Percentiles rank a stretch among this genome's conserved stretches.
Conservation (phyloP, 495 filamentous ascomycete genomes). For the Tirmania nivea region DNA sequence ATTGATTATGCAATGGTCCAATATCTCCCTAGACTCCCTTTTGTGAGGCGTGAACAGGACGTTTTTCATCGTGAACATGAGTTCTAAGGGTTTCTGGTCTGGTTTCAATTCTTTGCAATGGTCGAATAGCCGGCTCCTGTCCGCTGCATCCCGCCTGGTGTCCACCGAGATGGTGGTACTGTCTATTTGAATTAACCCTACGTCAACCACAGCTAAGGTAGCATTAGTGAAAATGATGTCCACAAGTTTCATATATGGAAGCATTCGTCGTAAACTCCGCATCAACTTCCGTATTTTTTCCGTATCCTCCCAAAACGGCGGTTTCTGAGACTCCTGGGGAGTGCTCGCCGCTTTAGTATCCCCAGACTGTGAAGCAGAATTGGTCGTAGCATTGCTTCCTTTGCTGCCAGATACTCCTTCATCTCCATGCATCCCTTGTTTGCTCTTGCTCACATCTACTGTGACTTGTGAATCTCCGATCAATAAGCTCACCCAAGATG, state of each 20-base stretch:
- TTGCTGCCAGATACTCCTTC: constrained; percentile 7
- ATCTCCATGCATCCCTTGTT: constrained; percentile 17
- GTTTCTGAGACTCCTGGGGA: neutral
- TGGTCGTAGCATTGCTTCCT: neutral
- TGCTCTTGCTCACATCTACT: constrained; percentile 46
- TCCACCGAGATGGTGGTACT: constrained; percentile 71
- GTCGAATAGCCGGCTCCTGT: constrained; percentile 74
- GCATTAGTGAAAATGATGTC: constrained; percentile 75
- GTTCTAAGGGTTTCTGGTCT: constrained; percentile 70
- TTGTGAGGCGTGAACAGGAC: constrained; percentile 66
- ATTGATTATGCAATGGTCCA: constrained; percentile 75
- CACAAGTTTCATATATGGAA: constrained; percentile 74
- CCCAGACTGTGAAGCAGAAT: neutral
- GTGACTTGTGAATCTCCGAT: constrained; percentile 68
- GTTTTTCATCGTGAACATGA: constrained; percentile 70
- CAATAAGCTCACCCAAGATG: constrained; percentile 86
- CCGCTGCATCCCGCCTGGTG: constrained; percentile 73
- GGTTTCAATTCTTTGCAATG: constrained; percentile 44
- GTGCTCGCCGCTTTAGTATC: neutral
- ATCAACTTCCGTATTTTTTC: constrained; percentile 59
- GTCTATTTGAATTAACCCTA: constrained; percentile 67
- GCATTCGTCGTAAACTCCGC: constrained; percentile 64
- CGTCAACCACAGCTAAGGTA: constrained; percentile 47
- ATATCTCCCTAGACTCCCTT: constrained; percentile 56
- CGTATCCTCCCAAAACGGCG: constrained; percentile 42